Base-by-base conservation (phyloP, 192 early-diverging fungal genomes). In the Umbelopsis vinacea region DNA sequence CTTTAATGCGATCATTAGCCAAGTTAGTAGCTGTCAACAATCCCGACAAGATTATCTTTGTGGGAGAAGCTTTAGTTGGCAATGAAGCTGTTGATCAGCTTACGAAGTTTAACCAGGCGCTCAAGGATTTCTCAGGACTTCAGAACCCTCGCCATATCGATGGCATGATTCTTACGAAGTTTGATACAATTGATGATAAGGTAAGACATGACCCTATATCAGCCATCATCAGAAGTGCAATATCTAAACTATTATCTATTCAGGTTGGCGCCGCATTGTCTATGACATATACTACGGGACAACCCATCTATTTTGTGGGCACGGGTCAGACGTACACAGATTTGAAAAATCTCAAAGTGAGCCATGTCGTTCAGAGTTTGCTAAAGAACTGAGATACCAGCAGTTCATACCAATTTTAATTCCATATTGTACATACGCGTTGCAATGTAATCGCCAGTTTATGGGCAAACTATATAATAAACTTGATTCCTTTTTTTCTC, bases 301-400 rank as follows among this genome's bases (percentile, higher is more conserved):
- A 96, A 74, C 97, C 97, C 9, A 97, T 98, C 38, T 79, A 95
- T 54, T 98, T 98, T 88, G 95, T 98, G 19, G 97, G 97, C 26
- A 97, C 95, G 14, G 97, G 97, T 8, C 97, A 98, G 82, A 98
- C 97, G 2, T 98, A 97, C 73, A 97, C 94, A 4, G 96, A 97
- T 83, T 84, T 97, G 74, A 90, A 93, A 73, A 94, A 90, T 63
- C 92, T 97, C 86, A 91, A 90, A 60, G 89, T 94, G 24, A 74
- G 81, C 26, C 91, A 92, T 73, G 89, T 94, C 54, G 91, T 93
- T 15, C 83, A 85, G 8, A 84, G 86, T 24, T 78, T 94, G 55
- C 79, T 94, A 17, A 76, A 84, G 43, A 77, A 86, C 33, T 91
- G 83, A 79, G 47, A 35, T 33, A 33, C 11, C 6, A 43, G 19